These are phyloP conservation scores for Solanum hybrid DNA, from an alignment of 305 asterid genomes.

Conservation along the genomic window DNA sequence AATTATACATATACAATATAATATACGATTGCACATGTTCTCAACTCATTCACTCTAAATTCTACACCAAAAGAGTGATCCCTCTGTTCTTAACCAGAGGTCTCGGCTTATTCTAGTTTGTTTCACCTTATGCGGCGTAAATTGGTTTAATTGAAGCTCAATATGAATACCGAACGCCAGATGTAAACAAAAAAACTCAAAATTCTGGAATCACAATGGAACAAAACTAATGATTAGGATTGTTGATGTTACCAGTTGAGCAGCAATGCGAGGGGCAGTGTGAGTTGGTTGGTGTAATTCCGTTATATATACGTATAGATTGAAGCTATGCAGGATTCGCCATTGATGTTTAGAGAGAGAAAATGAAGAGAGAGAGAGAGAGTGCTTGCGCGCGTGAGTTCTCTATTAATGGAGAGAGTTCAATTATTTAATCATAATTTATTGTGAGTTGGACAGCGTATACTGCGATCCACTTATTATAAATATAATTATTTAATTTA, in stretches of 20 bases:
- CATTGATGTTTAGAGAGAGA: background rate
- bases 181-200: background rate
- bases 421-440: background rate
- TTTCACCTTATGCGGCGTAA: background rate
- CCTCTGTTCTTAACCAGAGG: too few relatives aligned
- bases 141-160: background rate
- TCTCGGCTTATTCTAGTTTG: background rate
- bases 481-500: too few relatives aligned
- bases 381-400: background rate
- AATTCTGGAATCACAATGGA: background rate
- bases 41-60: background rate
- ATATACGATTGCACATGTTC: background rate
- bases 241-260: background rate
- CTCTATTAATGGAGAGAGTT: background rate
- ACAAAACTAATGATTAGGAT: background rate
- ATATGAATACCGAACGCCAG: background rate
- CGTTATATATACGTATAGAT: background rate
- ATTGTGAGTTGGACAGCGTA: background rate
- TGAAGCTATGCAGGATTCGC: background rate
- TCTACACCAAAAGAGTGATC: background rate
- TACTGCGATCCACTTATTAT: background rate
- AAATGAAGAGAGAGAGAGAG: background rate
- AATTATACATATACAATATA: background rate
- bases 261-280: background rate
- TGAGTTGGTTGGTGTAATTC: background rate